Percentiles rank a stretch among this genome's conserved stretches.
Evolutionary conservation across 2,329 filamentous ascomycete species (phyloP).

Genomic region (Orbilia brochopaga): DNA sequence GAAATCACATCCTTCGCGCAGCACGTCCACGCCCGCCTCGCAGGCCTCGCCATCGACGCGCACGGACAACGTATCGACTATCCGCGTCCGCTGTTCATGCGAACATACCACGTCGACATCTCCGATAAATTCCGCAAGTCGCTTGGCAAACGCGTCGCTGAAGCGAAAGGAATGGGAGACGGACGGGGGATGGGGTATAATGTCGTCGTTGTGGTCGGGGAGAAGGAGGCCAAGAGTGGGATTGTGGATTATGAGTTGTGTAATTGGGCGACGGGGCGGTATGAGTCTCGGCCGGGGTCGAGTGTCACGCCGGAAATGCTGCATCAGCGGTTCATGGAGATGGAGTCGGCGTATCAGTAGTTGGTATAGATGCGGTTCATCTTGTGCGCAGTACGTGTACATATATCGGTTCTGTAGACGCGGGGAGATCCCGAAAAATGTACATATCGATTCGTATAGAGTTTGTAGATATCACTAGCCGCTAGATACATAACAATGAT

Average conservation of each 20-base stretch:
- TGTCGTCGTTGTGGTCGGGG: slow-evolving; percentile 74
- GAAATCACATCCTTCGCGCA: slow-evolving; percentile 61
- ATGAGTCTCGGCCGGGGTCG: slow-evolving; percentile 26
- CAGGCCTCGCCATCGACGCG: slow-evolving; percentile 62
- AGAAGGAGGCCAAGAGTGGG: slow-evolving; percentile 66
- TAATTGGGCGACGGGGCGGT: slow-evolving; percentile 8
- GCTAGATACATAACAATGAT: too few species aligned
- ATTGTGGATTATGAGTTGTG: slow-evolving; percentile 62
- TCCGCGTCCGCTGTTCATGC: neutral
- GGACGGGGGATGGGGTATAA: slow-evolving; percentile 68
- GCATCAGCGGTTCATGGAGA: slow-evolving; percentile 52
- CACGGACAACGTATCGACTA: slow-evolving; percentile 55
- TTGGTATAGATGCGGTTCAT: too few species aligned
- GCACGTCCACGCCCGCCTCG: slow-evolving; percentile 58
- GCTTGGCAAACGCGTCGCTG: slow-evolving; percentile 72
- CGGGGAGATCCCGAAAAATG: too few species aligned
- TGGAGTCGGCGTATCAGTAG: slow-evolving; percentile 51
- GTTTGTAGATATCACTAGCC: too few species aligned
- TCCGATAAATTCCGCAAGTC: slow-evolving; percentile 68
- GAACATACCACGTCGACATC: slow-evolving; percentile 65
- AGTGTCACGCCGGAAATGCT: slow-evolving; percentile 45
- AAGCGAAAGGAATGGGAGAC: slow-evolving; percentile 64
- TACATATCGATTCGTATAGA: too few species aligned
- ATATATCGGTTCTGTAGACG: too few species aligned
- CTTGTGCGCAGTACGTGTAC: too few species aligned